Conservation (phyloP, 2,329 filamentous ascomycete species). For the Westerdykella aurantiaca region DNA sequence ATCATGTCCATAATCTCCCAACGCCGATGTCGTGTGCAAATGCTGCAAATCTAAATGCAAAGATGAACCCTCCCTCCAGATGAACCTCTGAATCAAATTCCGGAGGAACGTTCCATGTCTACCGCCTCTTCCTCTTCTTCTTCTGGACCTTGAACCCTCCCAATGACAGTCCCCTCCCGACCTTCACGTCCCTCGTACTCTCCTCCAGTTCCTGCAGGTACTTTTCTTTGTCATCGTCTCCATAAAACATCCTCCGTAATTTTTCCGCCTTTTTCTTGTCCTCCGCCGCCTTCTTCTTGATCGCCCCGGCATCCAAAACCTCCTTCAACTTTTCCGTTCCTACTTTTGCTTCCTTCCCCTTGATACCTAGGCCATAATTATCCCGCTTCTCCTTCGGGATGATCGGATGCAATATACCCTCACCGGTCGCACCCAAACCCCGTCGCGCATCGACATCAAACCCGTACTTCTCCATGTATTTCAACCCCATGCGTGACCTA, state of each 20-base stretch:
- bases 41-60: no score
- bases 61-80: no score
- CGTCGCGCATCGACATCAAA: constrained; percentile 68
- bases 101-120: background rate
- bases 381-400: constrained; percentile 67
- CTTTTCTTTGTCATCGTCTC: constrained; percentile 66
- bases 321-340: constrained; percentile 30
- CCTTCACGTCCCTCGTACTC: background rate
- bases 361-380: constrained; percentile 65
- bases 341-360: constrained; percentile 40
- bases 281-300: constrained; percentile 56
- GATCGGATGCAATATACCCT: constrained; percentile 69
- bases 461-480: constrained; percentile 60
- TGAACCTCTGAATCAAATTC: no score
- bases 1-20: no score
- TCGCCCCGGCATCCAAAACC: constrained; percentile 62
- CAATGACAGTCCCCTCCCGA: background rate
- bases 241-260: constrained; percentile 66
- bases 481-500: constrained; percentile 62
- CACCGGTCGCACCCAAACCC: constrained; percentile 64
- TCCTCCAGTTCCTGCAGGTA: constrained; percentile 53
- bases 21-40: no score
- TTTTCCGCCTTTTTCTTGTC: constrained; percentile 59
- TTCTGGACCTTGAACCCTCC: background rate
- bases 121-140: background rate